Percentiles rank a stretch among this genome's conserved stretches.
Evolutionary conservation across 768 basidiomycete species (phyloP).

Genomic region (Termitomyces sp.): DNA sequence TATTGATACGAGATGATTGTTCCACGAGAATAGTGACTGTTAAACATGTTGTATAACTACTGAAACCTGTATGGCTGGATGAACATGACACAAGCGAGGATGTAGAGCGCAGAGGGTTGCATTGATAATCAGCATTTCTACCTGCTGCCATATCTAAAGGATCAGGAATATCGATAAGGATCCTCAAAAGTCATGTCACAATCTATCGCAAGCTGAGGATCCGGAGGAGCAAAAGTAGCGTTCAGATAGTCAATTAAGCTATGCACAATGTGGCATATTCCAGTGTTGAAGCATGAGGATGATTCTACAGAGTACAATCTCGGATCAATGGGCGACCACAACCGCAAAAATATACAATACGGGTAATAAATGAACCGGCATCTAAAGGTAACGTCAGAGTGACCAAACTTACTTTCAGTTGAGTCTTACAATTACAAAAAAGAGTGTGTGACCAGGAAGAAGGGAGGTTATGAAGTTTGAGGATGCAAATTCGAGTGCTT

Average conservation of each 20-base stretch:
- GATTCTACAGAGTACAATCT: constrained; percentile 15
- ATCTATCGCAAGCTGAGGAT: background rate
- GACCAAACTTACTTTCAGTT: background rate
- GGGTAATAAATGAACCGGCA: constrained; percentile 1
- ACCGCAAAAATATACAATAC: constrained; percentile 9
- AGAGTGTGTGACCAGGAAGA: background rate
- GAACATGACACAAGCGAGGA: background rate
- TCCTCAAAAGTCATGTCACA: background rate
- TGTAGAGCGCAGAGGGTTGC: background rate
- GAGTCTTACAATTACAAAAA: constrained; percentile 4
- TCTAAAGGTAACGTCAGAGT: constrained; percentile 2
- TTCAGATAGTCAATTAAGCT: background rate
- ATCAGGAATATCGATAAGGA: background rate
- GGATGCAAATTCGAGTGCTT: constrained; percentile 18
- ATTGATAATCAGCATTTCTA: background rate
- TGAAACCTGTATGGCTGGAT: background rate
- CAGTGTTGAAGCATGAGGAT: background rate
- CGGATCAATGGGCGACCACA: constrained; percentile 5
- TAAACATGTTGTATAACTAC: background rate
- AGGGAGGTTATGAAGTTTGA: constrained; percentile 12
- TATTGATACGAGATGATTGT: background rate
- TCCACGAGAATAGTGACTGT: constrained; percentile 3
- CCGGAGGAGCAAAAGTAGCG: background rate
- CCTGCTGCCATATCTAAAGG: background rate
- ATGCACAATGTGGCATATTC: background rate